A percentile compares a stretch with the other conserved stretches of the same genome.
Evolutionary conservation across 495 filamentous ascomycete species (phyloP).

Genomic region (Elaphomyces granulatus): DNA sequence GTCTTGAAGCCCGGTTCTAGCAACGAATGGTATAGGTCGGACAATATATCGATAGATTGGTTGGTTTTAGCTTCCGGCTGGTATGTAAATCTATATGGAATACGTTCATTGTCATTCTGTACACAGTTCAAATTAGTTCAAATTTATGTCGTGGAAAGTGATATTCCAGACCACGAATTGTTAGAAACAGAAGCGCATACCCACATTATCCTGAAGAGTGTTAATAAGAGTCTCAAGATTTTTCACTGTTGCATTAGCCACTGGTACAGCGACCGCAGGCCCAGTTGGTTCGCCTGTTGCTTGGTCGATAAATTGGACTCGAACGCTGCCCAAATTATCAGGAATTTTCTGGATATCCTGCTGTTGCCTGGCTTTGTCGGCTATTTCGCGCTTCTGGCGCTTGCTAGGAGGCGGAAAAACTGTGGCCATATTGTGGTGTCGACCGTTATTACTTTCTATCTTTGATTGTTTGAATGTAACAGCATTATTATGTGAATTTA

Average conservation of each 20-base stretch:
- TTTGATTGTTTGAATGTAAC: no score
- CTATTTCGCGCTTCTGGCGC: conserved; percentile 61
- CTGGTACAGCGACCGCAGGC: conserved; percentile 63
- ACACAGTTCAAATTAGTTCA: no score
- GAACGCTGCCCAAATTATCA: conserved; percentile 59
- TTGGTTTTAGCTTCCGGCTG: conserved; percentile 38
- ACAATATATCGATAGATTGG: conserved; percentile 42
- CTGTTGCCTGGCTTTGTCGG: conserved; percentile 57
- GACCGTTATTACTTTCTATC: no score
- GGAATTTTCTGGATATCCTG: conserved; percentile 62
- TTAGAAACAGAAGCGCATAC: conserved; percentile 16
- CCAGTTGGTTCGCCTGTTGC: conserved; percentile 53
- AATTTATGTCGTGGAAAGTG: no score
- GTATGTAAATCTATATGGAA: conserved; percentile 79
- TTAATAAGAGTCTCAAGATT: conserved; percentile 90
- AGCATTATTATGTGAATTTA: no score
- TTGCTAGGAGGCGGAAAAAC: conserved; percentile 81
- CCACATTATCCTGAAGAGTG: conserved; percentile 66
- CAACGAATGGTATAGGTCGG: conserved; percentile 61
- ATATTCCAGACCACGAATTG: not conserved
- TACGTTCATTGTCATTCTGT: conserved; percentile 59
- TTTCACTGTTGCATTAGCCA: conserved; percentile 74
- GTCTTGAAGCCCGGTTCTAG: conserved; percentile 48
- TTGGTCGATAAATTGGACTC: conserved; percentile 78
- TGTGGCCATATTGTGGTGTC: conserved; percentile 81